Conservation (phyloP, 2,329 filamentous ascomycete genomes). For the Claviceps monticola region DNA sequence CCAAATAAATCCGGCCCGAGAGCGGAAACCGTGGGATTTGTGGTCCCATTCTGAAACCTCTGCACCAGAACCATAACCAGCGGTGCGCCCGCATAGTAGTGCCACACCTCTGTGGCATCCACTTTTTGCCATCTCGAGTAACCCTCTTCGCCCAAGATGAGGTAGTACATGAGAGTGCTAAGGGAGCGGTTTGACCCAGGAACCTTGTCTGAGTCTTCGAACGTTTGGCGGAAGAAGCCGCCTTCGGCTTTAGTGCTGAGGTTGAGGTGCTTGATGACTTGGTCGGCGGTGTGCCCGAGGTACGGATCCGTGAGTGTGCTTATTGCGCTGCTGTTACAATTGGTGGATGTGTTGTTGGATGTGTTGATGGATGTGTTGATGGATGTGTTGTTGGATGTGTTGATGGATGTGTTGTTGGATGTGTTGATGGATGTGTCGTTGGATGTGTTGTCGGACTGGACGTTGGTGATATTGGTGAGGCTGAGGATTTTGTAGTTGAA, state of each 20-base stretch:
- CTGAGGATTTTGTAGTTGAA: too few species aligned
- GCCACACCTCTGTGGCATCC: constrained; percentile 36
- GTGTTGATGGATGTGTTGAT: too few species aligned
- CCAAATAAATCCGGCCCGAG: constrained; percentile 29
- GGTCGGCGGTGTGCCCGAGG: constrained; percentile 15
- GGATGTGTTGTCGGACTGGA: not conserved
- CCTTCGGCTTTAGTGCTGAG: constrained; percentile 32
- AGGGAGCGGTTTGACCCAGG: constrained; percentile 20
- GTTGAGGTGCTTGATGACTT: constrained; percentile 28
- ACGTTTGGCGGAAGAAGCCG: constrained; percentile 34
- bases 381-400: too few species aligned
- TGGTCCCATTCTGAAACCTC: not conserved
- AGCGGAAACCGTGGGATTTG: constrained; percentile 21
- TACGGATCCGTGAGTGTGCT: not conserved
- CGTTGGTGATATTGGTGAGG: too few species aligned
- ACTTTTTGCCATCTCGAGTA: constrained; percentile 34
- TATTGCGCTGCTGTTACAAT: not conserved
- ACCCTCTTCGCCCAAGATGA: constrained; percentile 28
- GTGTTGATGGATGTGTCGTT: too few species aligned
- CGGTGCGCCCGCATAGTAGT: constrained; percentile 39
- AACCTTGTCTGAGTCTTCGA: constrained; percentile 20
- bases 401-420: too few species aligned
- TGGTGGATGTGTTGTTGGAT: not conserved
- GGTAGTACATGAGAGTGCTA: constrained; percentile 39
- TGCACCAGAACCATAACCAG: constrained; percentile 28